Percentiles rank a stretch among this genome's conserved stretches.
phyloP scores from a whole-genome alignment of 495 filamentous ascomycete species.

The Xylaria flabelliformis region DNA sequence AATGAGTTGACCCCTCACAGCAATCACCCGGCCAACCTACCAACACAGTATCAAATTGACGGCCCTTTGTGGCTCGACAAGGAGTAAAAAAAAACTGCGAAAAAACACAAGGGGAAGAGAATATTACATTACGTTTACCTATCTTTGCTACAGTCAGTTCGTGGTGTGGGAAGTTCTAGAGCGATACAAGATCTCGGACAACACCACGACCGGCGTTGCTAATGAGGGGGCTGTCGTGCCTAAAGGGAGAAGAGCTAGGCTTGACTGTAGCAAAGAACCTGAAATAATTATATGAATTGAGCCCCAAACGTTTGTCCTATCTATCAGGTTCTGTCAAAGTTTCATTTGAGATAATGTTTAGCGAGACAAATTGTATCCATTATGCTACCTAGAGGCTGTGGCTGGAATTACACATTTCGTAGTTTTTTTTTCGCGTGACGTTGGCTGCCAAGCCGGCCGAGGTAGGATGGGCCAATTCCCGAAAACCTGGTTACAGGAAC shows the following conservation, averaged over 20 bases:
- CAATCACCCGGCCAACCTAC: neutral
- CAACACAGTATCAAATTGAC: constrained; percentile 4
- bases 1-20: constrained; percentile 19
- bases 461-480: neutral
- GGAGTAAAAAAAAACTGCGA: neutral
- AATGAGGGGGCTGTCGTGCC: neutral
- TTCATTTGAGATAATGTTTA: neutral
- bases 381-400: neutral
- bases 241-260: neutral
- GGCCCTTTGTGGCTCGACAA: neutral
- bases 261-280: constrained; percentile 14
- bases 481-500: constrained; percentile 18
- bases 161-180: constrained; percentile 2
- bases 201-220: neutral
- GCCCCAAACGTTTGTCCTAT: constrained; percentile 14
- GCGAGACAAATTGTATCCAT: neutral
- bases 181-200: neutral
- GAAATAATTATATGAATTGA: constrained; percentile 25
- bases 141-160: constrained; percentile 19
- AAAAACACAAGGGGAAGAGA: constrained; percentile 1
- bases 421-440: neutral
- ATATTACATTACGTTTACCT: constrained; percentile 24
- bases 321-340: neutral
- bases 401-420: neutral
- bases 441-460: neutral